phyloP scores from a whole-genome alignment of 192 early-diverging fungal species.

The Rhizoclosmatium globosum region DNA sequence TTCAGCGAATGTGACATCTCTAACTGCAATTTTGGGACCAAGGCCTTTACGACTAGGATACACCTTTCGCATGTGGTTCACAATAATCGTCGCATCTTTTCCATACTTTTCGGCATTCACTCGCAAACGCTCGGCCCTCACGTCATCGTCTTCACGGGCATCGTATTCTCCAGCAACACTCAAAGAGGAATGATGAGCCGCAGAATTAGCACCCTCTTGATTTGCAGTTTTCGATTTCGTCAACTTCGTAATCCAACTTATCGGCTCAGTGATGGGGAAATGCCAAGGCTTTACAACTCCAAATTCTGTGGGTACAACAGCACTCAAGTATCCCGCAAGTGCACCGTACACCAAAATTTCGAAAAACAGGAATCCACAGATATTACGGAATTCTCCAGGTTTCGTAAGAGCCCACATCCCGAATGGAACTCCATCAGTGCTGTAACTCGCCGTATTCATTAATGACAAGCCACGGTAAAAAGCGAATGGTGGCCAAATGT shows the following conservation, averaged over 20 bases:
- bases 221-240: conserved; percentile 36
- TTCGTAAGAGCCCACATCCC: conserved; percentile 50
- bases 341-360: conserved; percentile 54
- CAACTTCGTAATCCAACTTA: conserved; percentile 54
- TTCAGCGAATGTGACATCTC: conserved; percentile 70
- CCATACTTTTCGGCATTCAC: conserved; percentile 51
- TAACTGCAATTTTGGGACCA: conserved; percentile 67
- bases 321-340: conserved; percentile 50
- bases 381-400: conserved; percentile 63
- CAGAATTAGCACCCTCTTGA: not conserved
- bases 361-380: conserved; percentile 61
- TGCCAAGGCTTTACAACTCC: conserved; percentile 74
- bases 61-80: conserved; percentile 70
- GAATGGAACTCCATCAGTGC: not conserved
- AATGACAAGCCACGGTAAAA: conserved; percentile 69
- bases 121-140: conserved; percentile 64
- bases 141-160: conserved; percentile 68
- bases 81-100: conserved; percentile 56
- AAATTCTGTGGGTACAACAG: conserved; percentile 71
- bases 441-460: conserved; percentile 62
- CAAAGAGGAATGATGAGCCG: conserved; percentile 38
- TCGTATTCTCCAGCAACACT: conserved; percentile 13
- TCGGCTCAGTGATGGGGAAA: conserved; percentile 54
- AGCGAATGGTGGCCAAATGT: conserved; percentile 82
- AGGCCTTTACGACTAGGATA: conserved; percentile 41